A percentile compares a stretch with the other conserved stretches of the same genome.
Evolutionary conservation across 768 basidiomycete species (phyloP).

Genomic region (Trichaptum fuscoviolaceum): DNA sequence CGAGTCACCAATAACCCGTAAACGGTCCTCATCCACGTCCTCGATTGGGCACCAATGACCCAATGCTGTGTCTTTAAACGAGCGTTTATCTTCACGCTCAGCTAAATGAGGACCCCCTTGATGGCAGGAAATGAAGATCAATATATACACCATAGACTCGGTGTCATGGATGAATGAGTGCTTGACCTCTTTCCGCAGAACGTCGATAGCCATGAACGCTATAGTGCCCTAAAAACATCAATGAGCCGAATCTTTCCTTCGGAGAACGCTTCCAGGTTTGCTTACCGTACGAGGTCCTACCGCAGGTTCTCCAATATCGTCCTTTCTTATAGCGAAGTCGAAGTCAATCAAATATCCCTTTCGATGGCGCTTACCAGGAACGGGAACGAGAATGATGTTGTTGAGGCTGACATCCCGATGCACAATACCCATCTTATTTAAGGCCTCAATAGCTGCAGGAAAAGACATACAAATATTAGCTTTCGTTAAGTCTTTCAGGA

Average conservation of each 20-base stretch:
- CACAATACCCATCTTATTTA: background rate
- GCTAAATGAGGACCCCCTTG: background rate
- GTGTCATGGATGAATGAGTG: background rate
- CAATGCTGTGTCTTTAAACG: background rate
- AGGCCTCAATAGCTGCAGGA: background rate
- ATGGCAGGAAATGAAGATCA: background rate
- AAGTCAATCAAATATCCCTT: slow-evolving; percentile 1
- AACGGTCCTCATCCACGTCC: background rate
- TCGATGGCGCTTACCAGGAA: background rate
- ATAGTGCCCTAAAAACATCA: background rate
- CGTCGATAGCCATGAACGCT: background rate
- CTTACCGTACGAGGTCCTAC: background rate
- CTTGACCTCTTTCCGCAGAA: background rate
- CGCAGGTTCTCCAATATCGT: background rate
- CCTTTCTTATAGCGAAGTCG: background rate
- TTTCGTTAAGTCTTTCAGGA: background rate
- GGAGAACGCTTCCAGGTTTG: background rate
- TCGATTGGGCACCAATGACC: background rate
- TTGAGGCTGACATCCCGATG: slow-evolving; percentile 1
- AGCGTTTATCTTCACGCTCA: background rate
- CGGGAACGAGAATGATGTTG: background rate
- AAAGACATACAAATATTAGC: background rate
- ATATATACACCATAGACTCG: background rate
- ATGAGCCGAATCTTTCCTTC: background rate
- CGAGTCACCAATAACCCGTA: background rate